Evolutionary conservation across 2,329 filamentous ascomycete species (phyloP), one percentile per base, ranked within the genome.

Genomic region (Aspergillus arachidicola): DNA sequence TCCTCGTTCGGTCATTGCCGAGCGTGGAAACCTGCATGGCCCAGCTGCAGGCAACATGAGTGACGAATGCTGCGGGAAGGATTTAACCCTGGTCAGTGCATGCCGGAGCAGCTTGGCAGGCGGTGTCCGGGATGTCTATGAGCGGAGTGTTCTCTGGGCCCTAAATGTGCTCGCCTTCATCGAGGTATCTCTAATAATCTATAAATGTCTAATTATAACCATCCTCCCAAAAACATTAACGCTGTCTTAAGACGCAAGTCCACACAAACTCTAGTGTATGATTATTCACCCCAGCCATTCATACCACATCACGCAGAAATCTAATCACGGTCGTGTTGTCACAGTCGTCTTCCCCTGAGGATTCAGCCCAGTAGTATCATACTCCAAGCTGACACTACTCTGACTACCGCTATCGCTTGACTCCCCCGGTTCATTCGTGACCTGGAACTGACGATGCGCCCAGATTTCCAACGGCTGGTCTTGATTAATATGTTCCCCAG

Each of bases 391-490:
- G 5, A 19, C 45, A 50, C 57, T 64, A 19, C 65, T 54, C 1
- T 43, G 30, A 41, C 58, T 63, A 23, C 46, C 38, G 26, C 60
- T 59, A 14, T 32, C 45, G 21, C 55, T 64, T 14, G 51, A 32
- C 30, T 62, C 55, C 6, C 60, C 62, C 2, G 58, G 36, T 46
- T 69, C 67, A 50, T 69, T 66, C 19, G 64, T 68, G 50, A 70
- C 59, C 11, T 70, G 58, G 38, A 70, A 66, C 50, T 69, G 63
- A 23, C 65, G 65, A 48, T 69, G 65, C 36, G 59, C 63, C 65
- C 67, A 66, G 58, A 69, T 69, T 59, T 69, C 61, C 58, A 70
- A 50, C 28, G 60, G 65, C 43, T 60, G 43, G 6, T 61, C 57
- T 0, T 4, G 50, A 9, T n/a, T 26, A n/a, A 64, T 63, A 28